A percentile compares a stretch with the other conserved stretches of the same genome.
phyloP scores from a whole-genome alignment of 2,329 filamentous ascomycete genomes.

The Cercospora berteroae region DNA sequence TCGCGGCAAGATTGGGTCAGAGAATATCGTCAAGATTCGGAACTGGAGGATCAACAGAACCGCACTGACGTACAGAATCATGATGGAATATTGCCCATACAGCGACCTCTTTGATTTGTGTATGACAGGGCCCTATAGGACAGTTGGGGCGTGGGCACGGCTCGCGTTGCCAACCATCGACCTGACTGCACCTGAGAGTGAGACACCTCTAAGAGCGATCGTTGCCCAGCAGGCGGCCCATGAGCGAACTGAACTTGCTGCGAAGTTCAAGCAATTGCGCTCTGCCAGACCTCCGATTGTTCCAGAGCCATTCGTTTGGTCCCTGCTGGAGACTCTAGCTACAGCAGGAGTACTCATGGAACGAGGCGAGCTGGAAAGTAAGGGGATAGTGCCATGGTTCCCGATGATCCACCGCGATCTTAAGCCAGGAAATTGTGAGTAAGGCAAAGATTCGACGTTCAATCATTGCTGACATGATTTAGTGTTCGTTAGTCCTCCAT shows the following conservation, averaged over 20 bases:
- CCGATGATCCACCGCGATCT: conserved; percentile 11
- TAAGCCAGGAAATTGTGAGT: conserved; percentile 7
- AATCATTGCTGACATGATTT: not conserved
- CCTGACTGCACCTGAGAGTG: not conserved
- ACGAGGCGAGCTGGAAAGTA: not conserved
- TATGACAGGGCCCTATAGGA: not conserved
- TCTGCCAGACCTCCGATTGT: not conserved
- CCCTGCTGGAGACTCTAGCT: conserved; percentile 5
- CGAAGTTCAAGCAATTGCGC: not conserved
- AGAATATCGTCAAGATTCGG: conserved; percentile 7
- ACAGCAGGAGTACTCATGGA: conserved; percentile 15
- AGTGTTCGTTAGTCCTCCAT: conserved; percentile 4
- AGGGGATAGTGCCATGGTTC: not conserved
- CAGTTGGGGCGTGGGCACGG: not conserved
- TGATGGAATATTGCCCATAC: not conserved
- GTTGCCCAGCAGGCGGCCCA: not conserved
- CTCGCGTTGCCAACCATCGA: not conserved
- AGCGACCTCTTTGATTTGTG: not conserved
- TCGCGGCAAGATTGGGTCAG: conserved; percentile 5
- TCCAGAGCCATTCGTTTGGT: conserved; percentile 14
- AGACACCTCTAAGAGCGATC: not conserved
- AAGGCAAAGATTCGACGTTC: not conserved
- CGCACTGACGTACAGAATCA: not conserved
- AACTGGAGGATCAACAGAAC: conserved; percentile 6
- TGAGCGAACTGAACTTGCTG: not conserved